Conservation (phyloP, 2,329 filamentous ascomycete species). For the Podosphaera fusca region DNA sequence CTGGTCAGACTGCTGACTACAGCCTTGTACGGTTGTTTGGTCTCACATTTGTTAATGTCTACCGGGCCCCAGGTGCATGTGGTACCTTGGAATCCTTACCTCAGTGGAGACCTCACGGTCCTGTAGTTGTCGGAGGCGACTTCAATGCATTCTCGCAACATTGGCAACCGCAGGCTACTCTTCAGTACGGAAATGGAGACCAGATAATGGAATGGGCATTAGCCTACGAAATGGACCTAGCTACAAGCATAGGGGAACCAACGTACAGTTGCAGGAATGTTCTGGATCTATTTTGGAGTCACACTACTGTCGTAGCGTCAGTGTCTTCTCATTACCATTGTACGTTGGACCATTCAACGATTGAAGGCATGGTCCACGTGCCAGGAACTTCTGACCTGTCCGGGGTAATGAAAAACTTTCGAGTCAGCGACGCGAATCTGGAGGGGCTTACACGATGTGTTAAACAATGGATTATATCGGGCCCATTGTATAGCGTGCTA, state of each 20-base stretch:
- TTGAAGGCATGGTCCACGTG: too few relatives aligned
- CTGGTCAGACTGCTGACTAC: not conserved
- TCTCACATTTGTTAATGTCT: not conserved
- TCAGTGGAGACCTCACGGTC: not conserved
- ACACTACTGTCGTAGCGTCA: too few relatives aligned
- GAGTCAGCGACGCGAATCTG: not conserved
- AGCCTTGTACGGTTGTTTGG: not conserved
- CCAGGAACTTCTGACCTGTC: too few relatives aligned
- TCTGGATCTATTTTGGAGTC: too few relatives aligned
- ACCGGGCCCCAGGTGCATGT: not conserved
- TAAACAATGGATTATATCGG: not conserved
- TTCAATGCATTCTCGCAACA: not conserved
- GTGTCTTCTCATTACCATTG: too few relatives aligned
- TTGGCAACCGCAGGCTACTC: not conserved
- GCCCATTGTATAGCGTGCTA: not conserved
- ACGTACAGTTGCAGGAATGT: too few relatives aligned
- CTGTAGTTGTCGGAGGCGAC: not conserved
- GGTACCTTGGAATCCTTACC: not conserved
- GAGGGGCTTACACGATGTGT: not conserved
- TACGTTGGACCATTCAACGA: too few relatives aligned
- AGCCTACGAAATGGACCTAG: too few relatives aligned
- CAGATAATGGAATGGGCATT: too few relatives aligned
- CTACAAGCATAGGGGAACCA: too few relatives aligned
- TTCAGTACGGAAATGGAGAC: too few relatives aligned
- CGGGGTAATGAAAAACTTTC: too few relatives aligned